Conservation (phyloP, 2,329 filamentous ascomycete species). For the Xylaria sp. region DNA sequence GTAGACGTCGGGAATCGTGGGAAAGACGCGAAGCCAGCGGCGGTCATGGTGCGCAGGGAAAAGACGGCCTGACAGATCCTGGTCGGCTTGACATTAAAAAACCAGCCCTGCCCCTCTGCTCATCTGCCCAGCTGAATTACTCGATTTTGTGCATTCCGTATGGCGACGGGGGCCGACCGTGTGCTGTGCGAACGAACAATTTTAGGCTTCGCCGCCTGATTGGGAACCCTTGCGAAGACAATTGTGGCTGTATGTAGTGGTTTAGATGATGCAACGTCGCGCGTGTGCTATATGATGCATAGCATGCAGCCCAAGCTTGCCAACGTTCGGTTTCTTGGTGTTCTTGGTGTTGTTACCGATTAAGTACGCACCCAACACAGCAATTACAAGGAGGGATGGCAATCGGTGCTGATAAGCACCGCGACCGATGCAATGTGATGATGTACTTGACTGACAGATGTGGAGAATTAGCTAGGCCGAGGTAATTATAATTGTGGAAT, state of each 20-base stretch:
- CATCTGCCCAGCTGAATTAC: slow-evolving; percentile 9
- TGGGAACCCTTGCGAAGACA: neutral
- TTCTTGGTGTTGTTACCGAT: slow-evolving; percentile 4
- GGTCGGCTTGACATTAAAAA: slow-evolving; percentile 8
- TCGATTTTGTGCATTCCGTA: slow-evolving; percentile 4
- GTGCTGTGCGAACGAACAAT: neutral
- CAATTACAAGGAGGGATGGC: neutral
- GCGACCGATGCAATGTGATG: neutral
- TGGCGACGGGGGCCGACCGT: neutral
- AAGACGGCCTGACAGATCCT: slow-evolving; percentile 9
- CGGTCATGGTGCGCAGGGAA: slow-evolving; percentile 39
- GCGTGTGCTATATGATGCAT: neutral
- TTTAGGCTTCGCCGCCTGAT: slow-evolving; percentile 1
- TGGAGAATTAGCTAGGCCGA: neutral
- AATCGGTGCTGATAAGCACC: neutral
- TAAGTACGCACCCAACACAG: neutral
- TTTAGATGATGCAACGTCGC: slow-evolving; percentile 17
- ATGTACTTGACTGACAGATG: neutral
- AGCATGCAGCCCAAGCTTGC: neutral
- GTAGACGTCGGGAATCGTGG: slow-evolving; percentile 44
- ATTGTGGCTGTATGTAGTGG: neutral
- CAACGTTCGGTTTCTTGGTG: neutral
- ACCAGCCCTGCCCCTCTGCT: slow-evolving; percentile 7
- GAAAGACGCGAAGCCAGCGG: slow-evolving; percentile 36
- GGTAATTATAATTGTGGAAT: neutral